Conservation (phyloP, 164 flowering plant genomes). For the Amborella trichopoda region DNA sequence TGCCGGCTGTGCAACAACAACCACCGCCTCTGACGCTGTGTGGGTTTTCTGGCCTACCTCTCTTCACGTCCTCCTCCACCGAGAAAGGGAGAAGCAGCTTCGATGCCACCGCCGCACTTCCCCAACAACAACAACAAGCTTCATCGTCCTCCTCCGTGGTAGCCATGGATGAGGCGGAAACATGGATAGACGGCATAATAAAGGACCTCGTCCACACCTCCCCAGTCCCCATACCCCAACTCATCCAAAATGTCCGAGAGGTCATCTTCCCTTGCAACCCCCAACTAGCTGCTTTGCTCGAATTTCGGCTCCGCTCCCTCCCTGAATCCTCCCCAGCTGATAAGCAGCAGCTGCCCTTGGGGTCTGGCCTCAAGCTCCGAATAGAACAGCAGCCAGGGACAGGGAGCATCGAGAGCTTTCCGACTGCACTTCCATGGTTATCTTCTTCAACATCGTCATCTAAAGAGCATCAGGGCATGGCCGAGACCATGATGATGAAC, state of each 20-base stretch:
- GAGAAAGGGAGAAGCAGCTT: constrained; percentile 2
- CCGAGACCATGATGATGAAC: too few species aligned
- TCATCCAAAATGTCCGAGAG: constrained; percentile 85
- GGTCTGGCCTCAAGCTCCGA: constrained; percentile 20
- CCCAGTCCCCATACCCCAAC: constrained; percentile 70
- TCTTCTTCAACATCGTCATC: too few species aligned
- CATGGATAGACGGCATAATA: constrained; percentile 84
- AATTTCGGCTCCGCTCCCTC: constrained; percentile 63
- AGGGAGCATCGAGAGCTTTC: too few species aligned
- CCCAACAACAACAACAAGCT: background rate
- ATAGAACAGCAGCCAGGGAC: too few species aligned
- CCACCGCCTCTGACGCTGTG: constrained; percentile 40
- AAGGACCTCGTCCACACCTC: constrained; percentile 66
- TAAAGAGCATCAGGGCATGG: too few species aligned
- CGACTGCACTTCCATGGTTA: too few species aligned
- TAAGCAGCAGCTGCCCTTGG: background rate
- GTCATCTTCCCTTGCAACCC: constrained; percentile 91
- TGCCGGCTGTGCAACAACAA: background rate
- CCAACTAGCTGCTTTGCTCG: constrained; percentile 59
- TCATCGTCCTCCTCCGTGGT: constrained; percentile 9
- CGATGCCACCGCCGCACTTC: background rate
- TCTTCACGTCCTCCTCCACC: constrained; percentile 40
- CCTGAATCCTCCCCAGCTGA: constrained; percentile 16
- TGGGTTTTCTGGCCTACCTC: constrained; percentile 77
- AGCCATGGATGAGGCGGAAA: constrained; percentile 35